Base-by-base conservation (phyloP, 2,329 filamentous ascomycete species). In the Paramyrothecium roridum region DNA sequence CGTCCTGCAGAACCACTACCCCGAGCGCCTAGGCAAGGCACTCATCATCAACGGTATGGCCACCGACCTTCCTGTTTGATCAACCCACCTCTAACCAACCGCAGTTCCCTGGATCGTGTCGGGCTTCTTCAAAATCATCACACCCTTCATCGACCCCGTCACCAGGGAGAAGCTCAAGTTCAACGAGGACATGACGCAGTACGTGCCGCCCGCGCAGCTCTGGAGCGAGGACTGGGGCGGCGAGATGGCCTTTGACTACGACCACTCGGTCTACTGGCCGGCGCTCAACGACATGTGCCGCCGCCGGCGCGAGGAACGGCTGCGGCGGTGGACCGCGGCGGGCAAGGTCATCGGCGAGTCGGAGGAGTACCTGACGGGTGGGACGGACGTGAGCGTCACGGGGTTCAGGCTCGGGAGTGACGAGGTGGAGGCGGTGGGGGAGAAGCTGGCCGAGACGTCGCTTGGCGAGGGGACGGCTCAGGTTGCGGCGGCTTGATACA, bases 151-250 rank as follows among this genome's bases (percentile, higher is more conserved):
- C 75, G 95, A 99, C 73, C 95, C 95, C 8, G 78, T 93, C 65
- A 99, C 95, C 11, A 86, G 90, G 56, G 87, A 95, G 67, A 99
- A 99, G 80, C 87, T 99, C 77, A 96, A 95, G 77, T 97, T 96
- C 81, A 97, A 98, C 78, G 92, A 96, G 72, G 89, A 96, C 68
- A 87, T 96, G 78, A 82, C 81, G 63, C 79, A 89, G 62, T 91
- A 92, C 70, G 88, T 99, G 20, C 92, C 92, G 6, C 74, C 86
- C 8, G 80, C 87, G 65, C 93, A 98, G 70, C 83, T 99, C 53
- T 89, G 91, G 87, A 88, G 86, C 65, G 80, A 86, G 55, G 86
- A 89, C 65, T 80, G 78, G 63, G 86, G 87, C 50, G 93, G 95
- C 56, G 83, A 90, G 51, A 83, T 96, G 58, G 83, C 93, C 57